Percentiles rank a stretch among this genome's conserved stretches.
phyloP scores from a whole-genome alignment of 805 yeast genomes.

The Starmerella stigmatis region DNA sequence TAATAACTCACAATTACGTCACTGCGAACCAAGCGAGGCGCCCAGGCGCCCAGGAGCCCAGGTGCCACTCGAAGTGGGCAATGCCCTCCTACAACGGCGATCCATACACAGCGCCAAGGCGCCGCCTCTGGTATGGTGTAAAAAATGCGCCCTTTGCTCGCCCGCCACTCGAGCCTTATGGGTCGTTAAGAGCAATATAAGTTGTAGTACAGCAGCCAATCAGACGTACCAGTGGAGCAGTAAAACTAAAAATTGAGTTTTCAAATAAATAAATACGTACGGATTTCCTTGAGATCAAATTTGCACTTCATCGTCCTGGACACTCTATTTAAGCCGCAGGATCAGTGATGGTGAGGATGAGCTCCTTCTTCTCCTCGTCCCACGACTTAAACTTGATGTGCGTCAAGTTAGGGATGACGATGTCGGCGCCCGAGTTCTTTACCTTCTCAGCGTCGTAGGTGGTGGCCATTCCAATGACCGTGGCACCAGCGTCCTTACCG shows the following conservation, averaged over 20 bases:
- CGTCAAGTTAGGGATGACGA: constrained; percentile 64
- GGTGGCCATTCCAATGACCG: constrained; percentile 73
- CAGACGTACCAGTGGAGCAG: no score
- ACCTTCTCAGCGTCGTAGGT: constrained; percentile 62
- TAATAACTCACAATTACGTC: no score
- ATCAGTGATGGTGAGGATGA: constrained; percentile 22
- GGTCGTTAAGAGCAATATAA: no score
- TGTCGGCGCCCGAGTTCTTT: constrained; percentile 67
- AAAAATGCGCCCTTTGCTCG: no score
- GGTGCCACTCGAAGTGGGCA: no score
- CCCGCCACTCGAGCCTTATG: no score
- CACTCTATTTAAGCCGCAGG: constrained; percentile 13
- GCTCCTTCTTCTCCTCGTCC: constrained; percentile 31
- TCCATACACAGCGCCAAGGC: no score
- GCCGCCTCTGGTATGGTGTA: no score
- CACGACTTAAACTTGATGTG: constrained; percentile 50
- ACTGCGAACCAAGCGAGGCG: no score
- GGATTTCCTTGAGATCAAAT: not conserved
- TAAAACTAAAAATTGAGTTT: not conserved
- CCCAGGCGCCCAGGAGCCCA: no score
- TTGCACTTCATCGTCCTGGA: no score
- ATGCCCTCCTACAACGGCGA: no score
- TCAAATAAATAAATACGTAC: constrained; percentile 9
- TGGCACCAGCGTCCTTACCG: constrained; percentile 74
- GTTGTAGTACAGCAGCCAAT: not conserved